phyloP scores from a whole-genome alignment of 495 filamentous ascomycete species.

The Xylaria nigripes region DNA sequence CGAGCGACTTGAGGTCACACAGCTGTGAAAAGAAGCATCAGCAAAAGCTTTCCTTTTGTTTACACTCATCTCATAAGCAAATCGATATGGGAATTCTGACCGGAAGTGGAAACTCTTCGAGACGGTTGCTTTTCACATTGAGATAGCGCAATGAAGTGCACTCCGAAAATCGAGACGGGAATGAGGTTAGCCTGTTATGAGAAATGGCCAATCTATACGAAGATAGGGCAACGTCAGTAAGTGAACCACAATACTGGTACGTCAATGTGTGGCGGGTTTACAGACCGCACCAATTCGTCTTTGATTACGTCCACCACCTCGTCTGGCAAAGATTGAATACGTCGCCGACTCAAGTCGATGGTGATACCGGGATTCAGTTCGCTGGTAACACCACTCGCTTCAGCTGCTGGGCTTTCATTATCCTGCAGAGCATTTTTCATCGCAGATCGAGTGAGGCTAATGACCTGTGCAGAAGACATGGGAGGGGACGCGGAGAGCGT shows the following conservation, averaged over 20 bases:
- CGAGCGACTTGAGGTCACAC: slow-evolving; percentile 73
- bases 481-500: slow-evolving; percentile 35
- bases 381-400: slow-evolving; percentile 58
- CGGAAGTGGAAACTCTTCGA: slow-evolving; percentile 77
- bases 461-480: slow-evolving; percentile 41
- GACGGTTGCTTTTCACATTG: slow-evolving; percentile 83
- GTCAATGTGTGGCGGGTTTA: neutral
- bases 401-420: slow-evolving; percentile 58
- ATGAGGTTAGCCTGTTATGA: slow-evolving; percentile 73
- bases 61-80: neutral
- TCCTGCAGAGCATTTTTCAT: slow-evolving; percentile 61
- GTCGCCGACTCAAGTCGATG: slow-evolving; percentile 78
- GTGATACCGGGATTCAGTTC: slow-evolving; percentile 72
- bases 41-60: neutral
- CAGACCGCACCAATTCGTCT: slow-evolving; percentile 80
- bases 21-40: slow-evolving; percentile 32
- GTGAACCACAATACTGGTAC: neutral
- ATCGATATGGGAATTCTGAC: slow-evolving; percentile 43
- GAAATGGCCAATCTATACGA: slow-evolving; percentile 68
- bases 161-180: slow-evolving; percentile 74
- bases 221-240: slow-evolving; percentile 9
- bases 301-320: slow-evolving; percentile 89
- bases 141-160: slow-evolving; percentile 86
- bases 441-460: slow-evolving; percentile 51
- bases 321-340: slow-evolving; percentile 72